These are phyloP conservation scores for Quillaja saponaria DNA, from an alignment of 306 rosid species.

Conservation along the genomic window DNA sequence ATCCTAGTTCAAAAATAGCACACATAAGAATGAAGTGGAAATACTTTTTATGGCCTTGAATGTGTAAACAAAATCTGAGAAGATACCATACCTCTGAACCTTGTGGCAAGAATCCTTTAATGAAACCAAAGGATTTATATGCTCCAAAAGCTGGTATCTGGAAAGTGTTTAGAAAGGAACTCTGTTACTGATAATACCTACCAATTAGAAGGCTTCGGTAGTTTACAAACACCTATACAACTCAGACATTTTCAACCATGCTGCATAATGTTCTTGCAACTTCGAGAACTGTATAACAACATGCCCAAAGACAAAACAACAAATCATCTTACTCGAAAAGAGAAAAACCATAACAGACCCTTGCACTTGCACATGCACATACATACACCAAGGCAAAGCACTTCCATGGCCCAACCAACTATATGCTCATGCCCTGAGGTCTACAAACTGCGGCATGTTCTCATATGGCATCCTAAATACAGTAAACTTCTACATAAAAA, in stretches of 20 bases:
- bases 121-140: constrained; percentile 74
- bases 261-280: not conserved
- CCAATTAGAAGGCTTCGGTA: not conserved
- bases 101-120: constrained; percentile 64
- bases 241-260: not conserved
- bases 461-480: constrained; percentile 14
- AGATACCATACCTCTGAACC: constrained; percentile 64
- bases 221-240: not conserved
- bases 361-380: no score
- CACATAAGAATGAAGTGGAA: constrained; percentile 21
- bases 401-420: not conserved
- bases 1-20: constrained; percentile 51
- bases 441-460: constrained; percentile 5
- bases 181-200: constrained; percentile 9
- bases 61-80: constrained; percentile 7
- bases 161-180: constrained; percentile 26
- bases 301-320: no score
- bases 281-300: no score
- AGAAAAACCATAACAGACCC: no score
- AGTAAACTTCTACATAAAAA: not conserved
- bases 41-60: not conserved
- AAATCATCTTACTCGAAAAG: no score
- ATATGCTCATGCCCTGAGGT: constrained; percentile 5
- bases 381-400: no score
- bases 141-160: constrained; percentile 91